Conservation (phyloP, 2,329 filamentous ascomycete species). For the Nannizzia gypsea region DNA sequence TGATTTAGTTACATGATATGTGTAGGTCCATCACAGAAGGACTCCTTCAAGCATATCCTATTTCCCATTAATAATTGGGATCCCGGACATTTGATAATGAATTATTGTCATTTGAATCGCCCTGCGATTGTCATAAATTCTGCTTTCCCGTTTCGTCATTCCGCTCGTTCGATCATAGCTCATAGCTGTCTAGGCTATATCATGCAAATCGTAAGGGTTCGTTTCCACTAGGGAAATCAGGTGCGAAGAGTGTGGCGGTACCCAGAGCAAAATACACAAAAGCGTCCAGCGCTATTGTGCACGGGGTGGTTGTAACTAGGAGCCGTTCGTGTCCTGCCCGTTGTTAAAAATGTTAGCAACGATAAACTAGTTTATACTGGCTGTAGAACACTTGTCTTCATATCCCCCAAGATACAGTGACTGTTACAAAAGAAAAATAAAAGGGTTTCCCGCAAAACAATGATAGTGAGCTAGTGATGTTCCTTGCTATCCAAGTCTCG, state of each 20-base stretch:
- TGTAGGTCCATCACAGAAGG: neutral
- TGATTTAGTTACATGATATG: too few species aligned
- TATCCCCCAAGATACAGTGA: too few species aligned
- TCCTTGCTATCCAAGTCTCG: neutral
- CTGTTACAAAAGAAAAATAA: neutral
- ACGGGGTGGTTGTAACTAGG: neutral
- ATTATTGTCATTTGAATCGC: neutral
- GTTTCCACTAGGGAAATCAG: neutral
- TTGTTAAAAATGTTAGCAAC: neutral
- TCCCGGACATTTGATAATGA: neutral
- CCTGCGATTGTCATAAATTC: neutral
- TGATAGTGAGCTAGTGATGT: too few species aligned
- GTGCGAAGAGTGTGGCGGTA: neutral
- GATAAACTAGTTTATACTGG: neutral
- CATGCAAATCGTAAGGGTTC: neutral
- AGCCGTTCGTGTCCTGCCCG: neutral
- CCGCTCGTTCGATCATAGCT: neutral
- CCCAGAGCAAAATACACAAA: constrained; percentile 4
- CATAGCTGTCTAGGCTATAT: neutral
- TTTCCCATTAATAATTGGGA: neutral
- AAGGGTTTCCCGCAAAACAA: neutral
- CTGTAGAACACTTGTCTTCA: neutral
- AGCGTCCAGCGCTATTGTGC: constrained; percentile 2
- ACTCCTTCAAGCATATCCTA: neutral
- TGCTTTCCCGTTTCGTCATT: neutral